These are phyloP conservation scores for Mycena latifolia DNA, from an alignment of 768 basidiomycete genomes.

Conservation along the genomic window DNA sequence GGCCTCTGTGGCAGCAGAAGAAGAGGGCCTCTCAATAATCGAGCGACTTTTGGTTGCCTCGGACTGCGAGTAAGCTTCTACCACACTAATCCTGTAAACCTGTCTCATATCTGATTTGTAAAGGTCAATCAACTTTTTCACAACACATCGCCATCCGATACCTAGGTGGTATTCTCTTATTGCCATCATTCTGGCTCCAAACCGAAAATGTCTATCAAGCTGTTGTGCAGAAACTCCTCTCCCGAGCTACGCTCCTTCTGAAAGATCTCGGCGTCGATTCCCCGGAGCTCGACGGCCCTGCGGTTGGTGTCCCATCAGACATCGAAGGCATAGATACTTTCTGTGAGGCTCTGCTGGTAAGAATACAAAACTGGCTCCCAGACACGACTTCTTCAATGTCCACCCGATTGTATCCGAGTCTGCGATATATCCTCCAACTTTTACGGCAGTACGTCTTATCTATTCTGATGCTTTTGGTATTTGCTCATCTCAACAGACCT, in stretches of 20 bases:
- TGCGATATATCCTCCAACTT: too few relatives aligned
- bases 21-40: slow-evolving; percentile 1
- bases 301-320: too few relatives aligned
- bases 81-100: not conserved
- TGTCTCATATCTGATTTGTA: not conserved
- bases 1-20: not conserved
- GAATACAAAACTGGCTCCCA: too few relatives aligned
- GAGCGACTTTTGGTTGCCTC: slow-evolving; percentile 15
- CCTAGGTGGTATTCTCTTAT: not conserved
- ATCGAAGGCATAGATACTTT: too few relatives aligned
- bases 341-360: too few relatives aligned
- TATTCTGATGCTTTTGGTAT: too few relatives aligned
- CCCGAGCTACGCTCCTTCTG: not conserved
- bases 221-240: slow-evolving; percentile 1
- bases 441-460: too few relatives aligned
- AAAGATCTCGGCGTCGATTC: too few relatives aligned
- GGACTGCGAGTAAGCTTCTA: slow-evolving; percentile 2
- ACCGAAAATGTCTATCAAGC: not conserved
- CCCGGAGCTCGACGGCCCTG: too few relatives aligned
- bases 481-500: too few relatives aligned
- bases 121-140: not conserved
- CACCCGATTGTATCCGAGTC: too few relatives aligned
- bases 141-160: not conserved
- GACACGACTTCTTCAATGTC: too few relatives aligned
- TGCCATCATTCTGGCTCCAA: slow-evolving; percentile 2